Conservation (phyloP, 1,284 basidiomycete genomes). For the Rhodotorula mucilaginosa region DNA sequence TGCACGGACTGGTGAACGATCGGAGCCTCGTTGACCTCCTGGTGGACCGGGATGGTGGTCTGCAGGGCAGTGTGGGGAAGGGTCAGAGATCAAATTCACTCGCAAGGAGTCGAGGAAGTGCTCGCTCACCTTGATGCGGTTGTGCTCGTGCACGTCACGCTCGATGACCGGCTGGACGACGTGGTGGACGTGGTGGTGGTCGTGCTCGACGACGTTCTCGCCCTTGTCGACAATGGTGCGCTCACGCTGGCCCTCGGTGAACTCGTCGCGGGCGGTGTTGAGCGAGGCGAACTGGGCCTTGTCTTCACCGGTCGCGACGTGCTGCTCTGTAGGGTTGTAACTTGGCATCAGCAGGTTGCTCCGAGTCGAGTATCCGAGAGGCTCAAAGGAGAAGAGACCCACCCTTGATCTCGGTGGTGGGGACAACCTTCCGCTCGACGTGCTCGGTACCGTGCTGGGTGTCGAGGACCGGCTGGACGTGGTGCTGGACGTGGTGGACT, state of each 20-base stretch:
- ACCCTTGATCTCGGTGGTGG: constrained; percentile 43
- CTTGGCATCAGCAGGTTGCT: constrained; percentile 41
- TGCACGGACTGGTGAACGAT: constrained; percentile 33
- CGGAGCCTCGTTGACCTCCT: constrained; percentile 31
- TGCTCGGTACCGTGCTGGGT: constrained; percentile 45
- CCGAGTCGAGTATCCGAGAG: constrained; percentile 46
- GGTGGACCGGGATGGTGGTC: constrained; percentile 24
- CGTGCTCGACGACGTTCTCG: constrained; percentile 40
- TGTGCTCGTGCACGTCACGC: constrained; percentile 48
- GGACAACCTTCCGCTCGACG: constrained; percentile 44
- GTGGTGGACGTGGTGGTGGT: constrained; percentile 44
- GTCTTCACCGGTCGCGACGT: constrained; percentile 48
- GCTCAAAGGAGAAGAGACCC: constrained; percentile 41
- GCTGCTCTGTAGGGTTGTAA: constrained; percentile 22
- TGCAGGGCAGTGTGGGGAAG: neutral
- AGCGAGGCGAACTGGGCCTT: constrained; percentile 46
- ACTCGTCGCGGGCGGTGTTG: constrained; percentile 41
- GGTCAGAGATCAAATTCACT: neutral
- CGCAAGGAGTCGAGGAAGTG: neutral
- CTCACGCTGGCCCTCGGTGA: constrained; percentile 39
- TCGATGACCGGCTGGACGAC: constrained; percentile 47
- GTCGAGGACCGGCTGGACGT: constrained; percentile 49
- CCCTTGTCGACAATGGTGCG: constrained; percentile 47
- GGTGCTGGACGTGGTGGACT: constrained; percentile 39
- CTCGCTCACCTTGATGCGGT: constrained; percentile 27